Conservation (phyloP, 306 rosid species). For the Arachis hypogaea region DNA sequence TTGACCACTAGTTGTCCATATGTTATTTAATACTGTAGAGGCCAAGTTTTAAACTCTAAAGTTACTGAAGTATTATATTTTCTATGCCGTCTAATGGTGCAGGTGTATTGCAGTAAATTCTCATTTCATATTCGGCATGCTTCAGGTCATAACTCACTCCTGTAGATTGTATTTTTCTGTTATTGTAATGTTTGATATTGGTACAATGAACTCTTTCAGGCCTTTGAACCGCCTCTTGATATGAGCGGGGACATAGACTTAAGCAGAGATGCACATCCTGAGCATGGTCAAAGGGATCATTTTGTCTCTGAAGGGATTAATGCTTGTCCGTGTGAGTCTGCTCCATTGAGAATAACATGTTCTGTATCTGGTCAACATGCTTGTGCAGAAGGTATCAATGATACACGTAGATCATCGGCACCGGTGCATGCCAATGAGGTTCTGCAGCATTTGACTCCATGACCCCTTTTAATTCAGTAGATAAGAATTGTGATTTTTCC, state of each 20-base stretch:
- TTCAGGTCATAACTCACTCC: conserved; percentile 66
- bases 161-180: conserved; percentile 14
- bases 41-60: neutral
- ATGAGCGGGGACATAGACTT: conserved; percentile 69
- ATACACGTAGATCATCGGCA: conserved; percentile 43
- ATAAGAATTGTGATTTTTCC: conserved; percentile 38
- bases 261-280: conserved; percentile 52
- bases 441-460: conserved; percentile 42
- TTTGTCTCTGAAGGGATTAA: conserved; percentile 46
- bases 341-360: conserved; percentile 52
- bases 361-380: conserved; percentile 53
- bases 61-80: conserved; percentile 33
- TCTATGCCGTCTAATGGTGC: conserved; percentile 45
- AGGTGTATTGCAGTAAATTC: conserved; percentile 88
- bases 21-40: conserved; percentile 27
- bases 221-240: conserved; percentile 95
- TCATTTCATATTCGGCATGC: conserved; percentile 87
- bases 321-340: conserved; percentile 52
- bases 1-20: neutral
- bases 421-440: conserved; percentile 52
- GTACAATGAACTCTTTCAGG: conserved; percentile 49
- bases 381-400: conserved; percentile 50
- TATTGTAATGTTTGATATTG: conserved; percentile 22
- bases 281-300: conserved; percentile 40
- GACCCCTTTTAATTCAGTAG: conserved; percentile 19